Conservation (phyloP, 1,139 yeast species). For the Saccharomyces hybrid region DNA sequence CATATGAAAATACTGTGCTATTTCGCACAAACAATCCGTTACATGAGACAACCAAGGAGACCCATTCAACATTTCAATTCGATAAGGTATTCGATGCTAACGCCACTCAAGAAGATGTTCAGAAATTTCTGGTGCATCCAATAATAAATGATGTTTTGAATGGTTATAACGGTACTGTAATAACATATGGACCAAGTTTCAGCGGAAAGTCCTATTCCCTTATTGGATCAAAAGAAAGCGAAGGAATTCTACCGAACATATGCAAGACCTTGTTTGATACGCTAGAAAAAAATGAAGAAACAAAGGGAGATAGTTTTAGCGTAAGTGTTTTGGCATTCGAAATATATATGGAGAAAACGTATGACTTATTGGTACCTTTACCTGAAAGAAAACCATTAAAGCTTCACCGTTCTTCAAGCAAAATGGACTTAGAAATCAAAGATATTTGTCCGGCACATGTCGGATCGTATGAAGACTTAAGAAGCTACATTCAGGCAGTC, state of each 20-base stretch:
- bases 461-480: conserved; percentile 9
- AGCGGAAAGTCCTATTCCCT: conserved; percentile 82
- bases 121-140: conserved; percentile 30
- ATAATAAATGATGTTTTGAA: background rate
- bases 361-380: conserved; percentile 45
- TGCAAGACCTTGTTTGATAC: conserved; percentile 55
- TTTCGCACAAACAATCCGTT: background rate
- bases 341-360: conserved; percentile 69
- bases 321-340: conserved; percentile 74
- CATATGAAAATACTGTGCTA: background rate
- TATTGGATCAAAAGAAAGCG: conserved; percentile 51
- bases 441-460: conserved; percentile 13
- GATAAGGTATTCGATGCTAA: conserved; percentile 55
- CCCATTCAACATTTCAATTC: conserved; percentile 44
- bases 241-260: conserved; percentile 65
- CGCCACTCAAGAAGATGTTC: conserved; percentile 52
- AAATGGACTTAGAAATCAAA: conserved; percentile 25
- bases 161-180: conserved; percentile 72
- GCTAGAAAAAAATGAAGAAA: conserved; percentile 38
- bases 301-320: conserved; percentile 38
- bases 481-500: conserved; percentile 1
- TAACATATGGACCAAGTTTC: conserved; percentile 88
- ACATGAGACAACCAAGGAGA: conserved; percentile 21
- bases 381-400: conserved; percentile 9
- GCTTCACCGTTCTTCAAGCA: conserved; percentile 11